Percentiles rank a stretch among this genome's conserved stretches.
phyloP scores from a whole-genome alignment of 2,329 filamentous ascomycete species.

The Cladophialophora chaetospira region DNA sequence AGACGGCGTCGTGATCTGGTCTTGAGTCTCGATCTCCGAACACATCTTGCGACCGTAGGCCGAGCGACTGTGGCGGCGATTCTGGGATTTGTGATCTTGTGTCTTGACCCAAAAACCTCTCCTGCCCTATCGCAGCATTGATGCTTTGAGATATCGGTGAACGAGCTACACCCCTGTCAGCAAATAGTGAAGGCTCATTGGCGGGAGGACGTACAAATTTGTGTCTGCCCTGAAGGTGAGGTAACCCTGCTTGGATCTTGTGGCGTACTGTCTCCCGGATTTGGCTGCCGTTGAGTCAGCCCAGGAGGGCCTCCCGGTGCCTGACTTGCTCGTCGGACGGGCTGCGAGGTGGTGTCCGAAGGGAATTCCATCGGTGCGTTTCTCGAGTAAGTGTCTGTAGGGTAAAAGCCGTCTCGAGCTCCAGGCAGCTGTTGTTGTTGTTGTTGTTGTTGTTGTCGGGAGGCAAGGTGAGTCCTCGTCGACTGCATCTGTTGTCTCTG shows the following conservation, averaged over 20 bases:
- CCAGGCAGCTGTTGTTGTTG: too few species aligned
- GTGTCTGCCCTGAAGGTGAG: constrained; percentile 30
- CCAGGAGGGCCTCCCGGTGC: constrained; percentile 29
- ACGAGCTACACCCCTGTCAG: constrained; percentile 34
- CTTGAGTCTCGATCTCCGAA: constrained; percentile 39
- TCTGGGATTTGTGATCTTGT: constrained; percentile 39
- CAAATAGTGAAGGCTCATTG: neutral
- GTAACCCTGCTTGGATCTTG: constrained; percentile 30
- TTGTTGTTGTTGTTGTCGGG: constrained; percentile 29
- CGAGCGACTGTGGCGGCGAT: constrained; percentile 34
- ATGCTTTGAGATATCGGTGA: constrained; percentile 47
- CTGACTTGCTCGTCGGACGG: constrained; percentile 25
- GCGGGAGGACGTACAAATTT: constrained; percentile 22
- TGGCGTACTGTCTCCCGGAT: constrained; percentile 24
- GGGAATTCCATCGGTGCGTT: constrained; percentile 30
- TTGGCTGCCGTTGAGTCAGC: constrained; percentile 27
- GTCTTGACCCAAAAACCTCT: constrained; percentile 35
- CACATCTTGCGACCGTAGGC: constrained; percentile 34
- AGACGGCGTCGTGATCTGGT: constrained; percentile 40
- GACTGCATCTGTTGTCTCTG: constrained; percentile 26
- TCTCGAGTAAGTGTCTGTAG: constrained; percentile 30
- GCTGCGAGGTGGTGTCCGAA: constrained; percentile 21
- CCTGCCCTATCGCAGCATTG: constrained; percentile 47
- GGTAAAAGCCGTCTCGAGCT: constrained; percentile 25
- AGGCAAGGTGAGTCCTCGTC: constrained; percentile 20